Percentiles rank a stretch among this genome's conserved stretches.
Conservation (phyloP, 257 asterid species). For the Nicotiana otophora region DNA sequence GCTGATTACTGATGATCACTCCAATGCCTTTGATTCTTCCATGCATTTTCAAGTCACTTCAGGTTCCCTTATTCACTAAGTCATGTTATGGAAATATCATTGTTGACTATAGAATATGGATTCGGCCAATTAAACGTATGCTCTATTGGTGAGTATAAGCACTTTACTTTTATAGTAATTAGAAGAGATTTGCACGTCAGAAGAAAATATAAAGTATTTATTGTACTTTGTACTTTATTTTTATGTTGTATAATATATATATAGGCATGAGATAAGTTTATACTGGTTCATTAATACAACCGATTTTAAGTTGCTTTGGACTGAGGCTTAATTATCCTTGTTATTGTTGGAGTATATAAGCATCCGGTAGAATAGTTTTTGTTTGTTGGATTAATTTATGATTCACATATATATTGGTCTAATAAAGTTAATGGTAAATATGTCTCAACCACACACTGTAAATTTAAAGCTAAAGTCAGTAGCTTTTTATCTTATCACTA, state of each 20-base stretch:
- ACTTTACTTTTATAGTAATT: too few relatives aligned
- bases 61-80: constrained; percentile 31
- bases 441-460: background rate
- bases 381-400: background rate
- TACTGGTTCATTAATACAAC: too few relatives aligned
- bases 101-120: background rate
- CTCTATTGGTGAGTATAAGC: too few relatives aligned
- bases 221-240: too few relatives aligned
- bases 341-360: background rate
- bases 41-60: constrained; percentile 64
- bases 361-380: background rate
- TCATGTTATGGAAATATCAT: background rate
- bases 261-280: too few relatives aligned
- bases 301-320: too few relatives aligned
- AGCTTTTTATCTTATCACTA: background rate
- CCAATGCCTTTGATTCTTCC: constrained; percentile 65
- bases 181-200: too few relatives aligned
- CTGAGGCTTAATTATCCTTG: too few relatives aligned
- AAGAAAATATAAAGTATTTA: too few relatives aligned
- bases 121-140: background rate
- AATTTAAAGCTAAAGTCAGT: background rate
- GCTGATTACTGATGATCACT: constrained; percentile 55
- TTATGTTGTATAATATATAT: too few relatives aligned
- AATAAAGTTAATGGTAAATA: background rate
- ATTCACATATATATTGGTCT: background rate